A percentile compares a stretch with the other conserved stretches of the same genome.
Evolutionary conservation across 2,329 filamentous ascomycete species (phyloP).

Genomic region (Scytalidium sp.): DNA sequence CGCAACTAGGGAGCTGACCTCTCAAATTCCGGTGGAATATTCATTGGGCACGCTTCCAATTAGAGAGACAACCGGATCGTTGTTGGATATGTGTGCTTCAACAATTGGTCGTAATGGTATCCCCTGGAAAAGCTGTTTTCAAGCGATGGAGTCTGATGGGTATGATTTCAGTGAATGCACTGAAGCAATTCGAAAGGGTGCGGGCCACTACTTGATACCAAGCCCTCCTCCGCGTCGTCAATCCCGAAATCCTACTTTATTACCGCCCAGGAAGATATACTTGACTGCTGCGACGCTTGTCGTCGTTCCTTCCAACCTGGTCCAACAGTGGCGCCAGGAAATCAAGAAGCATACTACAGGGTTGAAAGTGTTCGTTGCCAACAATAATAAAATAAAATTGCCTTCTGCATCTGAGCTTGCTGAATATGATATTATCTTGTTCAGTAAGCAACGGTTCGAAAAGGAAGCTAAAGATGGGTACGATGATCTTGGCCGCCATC

Average conservation of each 20-base stretch:
- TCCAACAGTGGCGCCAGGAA: conserved; percentile 81
- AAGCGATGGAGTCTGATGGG: conserved; percentile 28
- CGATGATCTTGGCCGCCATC: conserved; percentile 38
- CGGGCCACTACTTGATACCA: conserved; percentile 56
- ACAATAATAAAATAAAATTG: conserved; percentile 46
- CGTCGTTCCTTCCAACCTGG: conserved; percentile 78
- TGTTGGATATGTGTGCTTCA: conserved; percentile 75
- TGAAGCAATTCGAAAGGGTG: conserved; percentile 53
- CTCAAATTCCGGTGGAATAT: conserved; percentile 63
- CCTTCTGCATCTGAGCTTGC: conserved; percentile 58
- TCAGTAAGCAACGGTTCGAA: conserved; percentile 73
- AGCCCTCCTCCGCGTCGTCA: conserved; percentile 37
- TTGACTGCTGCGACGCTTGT: conserved; percentile 71
- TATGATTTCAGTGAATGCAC: conserved; percentile 53
- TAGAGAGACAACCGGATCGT: conserved; percentile 51
- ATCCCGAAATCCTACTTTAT: conserved; percentile 33
- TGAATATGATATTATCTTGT: conserved; percentile 72
- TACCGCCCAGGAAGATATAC: conserved; percentile 48
- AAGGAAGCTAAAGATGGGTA: conserved; percentile 54
- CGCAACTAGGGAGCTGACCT: conserved; percentile 68
- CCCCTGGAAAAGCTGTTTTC: conserved; percentile 68
- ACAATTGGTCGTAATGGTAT: conserved; percentile 62
- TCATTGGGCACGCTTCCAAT: conserved; percentile 34
- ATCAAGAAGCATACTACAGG: conserved; percentile 72
- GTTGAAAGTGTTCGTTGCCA: conserved; percentile 63